phyloP scores from a whole-genome alignment of 2,329 filamentous ascomycete species.

The Neurospora crassa region DNA sequence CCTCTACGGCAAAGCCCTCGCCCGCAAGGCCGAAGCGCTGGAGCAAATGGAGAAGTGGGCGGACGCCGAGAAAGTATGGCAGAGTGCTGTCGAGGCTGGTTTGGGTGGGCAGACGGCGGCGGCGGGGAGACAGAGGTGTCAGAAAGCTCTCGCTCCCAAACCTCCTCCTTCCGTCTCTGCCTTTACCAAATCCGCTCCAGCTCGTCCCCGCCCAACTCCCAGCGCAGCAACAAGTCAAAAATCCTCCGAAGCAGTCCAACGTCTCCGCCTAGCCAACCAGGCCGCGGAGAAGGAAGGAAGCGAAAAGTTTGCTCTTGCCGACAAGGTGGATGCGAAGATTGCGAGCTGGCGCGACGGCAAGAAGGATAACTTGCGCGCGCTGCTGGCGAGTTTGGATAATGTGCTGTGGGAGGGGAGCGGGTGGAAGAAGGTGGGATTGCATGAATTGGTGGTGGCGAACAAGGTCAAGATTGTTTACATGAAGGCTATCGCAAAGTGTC shows the following conservation, averaged over 20 bases:
- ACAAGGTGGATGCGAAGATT: slow-evolving; percentile 74
- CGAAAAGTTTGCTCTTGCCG: slow-evolving; percentile 82
- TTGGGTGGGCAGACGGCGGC: slow-evolving; percentile 79
- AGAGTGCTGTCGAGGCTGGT: slow-evolving; percentile 70
- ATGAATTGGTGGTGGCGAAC: slow-evolving; percentile 82
- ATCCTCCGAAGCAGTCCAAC: slow-evolving; percentile 68
- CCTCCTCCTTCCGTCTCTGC: slow-evolving; percentile 32
- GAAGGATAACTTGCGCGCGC: slow-evolving; percentile 79
- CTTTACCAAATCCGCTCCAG: slow-evolving; percentile 35
- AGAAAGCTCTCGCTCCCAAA: slow-evolving; percentile 71
- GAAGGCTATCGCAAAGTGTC: slow-evolving; percentile 98
- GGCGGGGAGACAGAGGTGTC: slow-evolving; percentile 79
- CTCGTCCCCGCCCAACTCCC: slow-evolving; percentile 24
- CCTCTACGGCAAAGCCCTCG: slow-evolving; percentile 86
- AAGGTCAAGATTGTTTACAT: slow-evolving; percentile 98
- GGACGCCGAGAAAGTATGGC: slow-evolving; percentile 76
- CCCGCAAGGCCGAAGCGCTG: slow-evolving; percentile 88
- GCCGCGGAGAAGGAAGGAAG: slow-evolving; percentile 81
- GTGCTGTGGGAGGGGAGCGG: slow-evolving; percentile 88
- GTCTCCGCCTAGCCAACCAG: slow-evolving; percentile 73
- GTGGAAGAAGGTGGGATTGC: slow-evolving; percentile 95
- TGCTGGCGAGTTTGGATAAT: slow-evolving; percentile 76
- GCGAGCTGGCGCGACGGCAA: slow-evolving; percentile 82
- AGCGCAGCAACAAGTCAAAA: slow-evolving; percentile 27
- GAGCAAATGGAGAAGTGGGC: slow-evolving; percentile 93